Percentiles rank a stretch among this genome's conserved stretches.
These are phyloP conservation scores for Chloropicon primus DNA, from an alignment of 139 green algal genomes.

Conservation along the genomic window DNA sequence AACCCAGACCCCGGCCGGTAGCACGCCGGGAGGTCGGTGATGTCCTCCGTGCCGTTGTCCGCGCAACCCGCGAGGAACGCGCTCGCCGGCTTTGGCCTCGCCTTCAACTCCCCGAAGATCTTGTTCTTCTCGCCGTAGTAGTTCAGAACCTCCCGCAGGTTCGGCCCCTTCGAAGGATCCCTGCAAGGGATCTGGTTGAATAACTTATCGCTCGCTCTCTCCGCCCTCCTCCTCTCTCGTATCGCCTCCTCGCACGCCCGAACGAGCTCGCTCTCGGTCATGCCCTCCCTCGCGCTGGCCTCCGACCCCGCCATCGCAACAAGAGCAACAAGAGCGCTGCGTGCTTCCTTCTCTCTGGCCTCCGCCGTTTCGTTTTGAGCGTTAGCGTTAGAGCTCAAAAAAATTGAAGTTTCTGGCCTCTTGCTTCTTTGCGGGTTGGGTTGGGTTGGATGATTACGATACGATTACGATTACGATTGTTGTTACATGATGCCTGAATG, in stretches of 20 bases:
- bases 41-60: background rate
- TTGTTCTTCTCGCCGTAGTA: background rate
- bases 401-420: background rate
- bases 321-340: no score
- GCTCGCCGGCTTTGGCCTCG: background rate
- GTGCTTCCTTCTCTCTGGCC: no score
- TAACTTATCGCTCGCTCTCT: background rate
- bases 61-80: background rate
- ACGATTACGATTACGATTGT: no score
- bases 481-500: no score
- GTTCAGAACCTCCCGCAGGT: background rate
- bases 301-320: background rate
- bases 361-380: no score
- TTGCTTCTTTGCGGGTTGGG: no score
- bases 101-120: background rate
- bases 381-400: no score
- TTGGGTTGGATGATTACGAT: no score
- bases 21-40: background rate
- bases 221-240: background rate
- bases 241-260: background rate
- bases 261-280: background rate
- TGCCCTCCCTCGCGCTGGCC: background rate
- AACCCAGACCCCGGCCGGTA: background rate
- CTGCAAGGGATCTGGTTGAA: background rate
- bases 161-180: background rate